Conservation (phyloP, 768 basidiomycete species). For the Lactifluus volemus region DNA sequence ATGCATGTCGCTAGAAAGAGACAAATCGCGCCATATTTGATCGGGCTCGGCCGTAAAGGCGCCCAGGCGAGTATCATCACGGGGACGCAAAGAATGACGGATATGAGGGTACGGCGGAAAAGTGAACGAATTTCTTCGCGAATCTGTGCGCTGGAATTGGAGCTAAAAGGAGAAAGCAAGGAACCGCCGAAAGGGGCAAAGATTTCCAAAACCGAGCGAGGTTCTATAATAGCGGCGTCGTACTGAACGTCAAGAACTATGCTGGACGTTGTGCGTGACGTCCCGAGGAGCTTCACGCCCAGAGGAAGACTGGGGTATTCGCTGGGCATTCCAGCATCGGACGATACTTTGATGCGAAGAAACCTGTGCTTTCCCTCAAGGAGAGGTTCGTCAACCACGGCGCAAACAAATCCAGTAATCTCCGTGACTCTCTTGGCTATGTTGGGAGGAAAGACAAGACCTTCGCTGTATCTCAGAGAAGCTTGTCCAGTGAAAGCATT, state of each 20-base stretch:
- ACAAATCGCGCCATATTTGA: conserved; percentile 30
- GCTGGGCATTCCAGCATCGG: not conserved
- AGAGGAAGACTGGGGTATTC: conserved; percentile 3
- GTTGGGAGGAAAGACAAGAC: not conserved
- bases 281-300: not conserved
- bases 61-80: conserved; percentile 39
- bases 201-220: conserved; percentile 27
- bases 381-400: not conserved
- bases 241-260: conserved; percentile 18
- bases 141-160: conserved; percentile 23
- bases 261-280: not conserved
- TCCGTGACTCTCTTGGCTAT: conserved; percentile 8
- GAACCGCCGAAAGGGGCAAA: conserved; percentile 21
- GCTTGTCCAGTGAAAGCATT: conserved; percentile 8
- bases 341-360: conserved; percentile 4
- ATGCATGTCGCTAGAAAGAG: conserved; percentile 33
- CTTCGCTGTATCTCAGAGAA: conserved; percentile 14
- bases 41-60: conserved; percentile 26
- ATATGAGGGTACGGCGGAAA: conserved; percentile 26
- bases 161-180: conserved; percentile 23
- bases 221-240: conserved; percentile 23
- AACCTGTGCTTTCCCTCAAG: conserved; percentile 1
- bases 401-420: conserved; percentile 11
- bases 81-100: conserved; percentile 30
- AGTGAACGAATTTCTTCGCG: conserved; percentile 28